phyloP scores from a whole-genome alignment of 805 yeast genomes.

The Wickerhamiella galacta region DNA sequence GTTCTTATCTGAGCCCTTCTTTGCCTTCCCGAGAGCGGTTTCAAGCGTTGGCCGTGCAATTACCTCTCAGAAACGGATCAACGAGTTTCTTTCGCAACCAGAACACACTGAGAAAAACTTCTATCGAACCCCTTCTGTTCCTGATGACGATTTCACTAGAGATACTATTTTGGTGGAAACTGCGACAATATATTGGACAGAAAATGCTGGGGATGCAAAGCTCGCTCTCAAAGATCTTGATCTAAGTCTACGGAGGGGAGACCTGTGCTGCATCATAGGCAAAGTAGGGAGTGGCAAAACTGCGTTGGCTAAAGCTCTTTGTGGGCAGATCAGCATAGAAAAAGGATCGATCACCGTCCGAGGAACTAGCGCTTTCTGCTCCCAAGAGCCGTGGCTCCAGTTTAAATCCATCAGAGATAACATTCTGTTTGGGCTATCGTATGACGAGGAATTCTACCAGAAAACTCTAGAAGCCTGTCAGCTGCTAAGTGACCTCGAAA shows the following conservation, averaged over 20 bases:
- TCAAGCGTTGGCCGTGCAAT: conserved; percentile 8
- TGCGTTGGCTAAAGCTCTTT: conserved; percentile 56
- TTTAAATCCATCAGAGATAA: conserved; percentile 78
- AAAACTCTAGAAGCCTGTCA: conserved; percentile 75
- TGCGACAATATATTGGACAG: conserved; percentile 9
- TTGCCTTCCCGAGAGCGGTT: conserved; percentile 9
- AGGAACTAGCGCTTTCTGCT: conserved; percentile 66
- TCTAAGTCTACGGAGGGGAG: conserved; percentile 53
- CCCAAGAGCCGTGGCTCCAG: conserved; percentile 89
- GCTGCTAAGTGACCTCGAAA: conserved; percentile 50
- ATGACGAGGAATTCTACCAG: conserved; percentile 59
- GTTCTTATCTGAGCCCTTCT: conserved; percentile 28
- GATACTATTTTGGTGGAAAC: conserved; percentile 4
- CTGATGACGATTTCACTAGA: background rate
- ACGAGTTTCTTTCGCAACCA: conserved; percentile 9
- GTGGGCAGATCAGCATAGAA: conserved; percentile 60
- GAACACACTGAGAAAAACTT: conserved; percentile 8
- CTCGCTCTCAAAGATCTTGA: conserved; percentile 27
- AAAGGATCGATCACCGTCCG: conserved; percentile 48
- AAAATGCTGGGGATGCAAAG: background rate
- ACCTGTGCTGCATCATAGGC: conserved; percentile 73
- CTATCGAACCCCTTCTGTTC: background rate
- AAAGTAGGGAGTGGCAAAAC: conserved; percentile 85
- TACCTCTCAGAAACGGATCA: conserved; percentile 10
- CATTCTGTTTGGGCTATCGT: conserved; percentile 67